Evolutionary conservation across 352 stramenopile genomes (phyloP), one percentile per base, ranked within the genome.

Genomic region (Phytopythium sindhum): DNA sequence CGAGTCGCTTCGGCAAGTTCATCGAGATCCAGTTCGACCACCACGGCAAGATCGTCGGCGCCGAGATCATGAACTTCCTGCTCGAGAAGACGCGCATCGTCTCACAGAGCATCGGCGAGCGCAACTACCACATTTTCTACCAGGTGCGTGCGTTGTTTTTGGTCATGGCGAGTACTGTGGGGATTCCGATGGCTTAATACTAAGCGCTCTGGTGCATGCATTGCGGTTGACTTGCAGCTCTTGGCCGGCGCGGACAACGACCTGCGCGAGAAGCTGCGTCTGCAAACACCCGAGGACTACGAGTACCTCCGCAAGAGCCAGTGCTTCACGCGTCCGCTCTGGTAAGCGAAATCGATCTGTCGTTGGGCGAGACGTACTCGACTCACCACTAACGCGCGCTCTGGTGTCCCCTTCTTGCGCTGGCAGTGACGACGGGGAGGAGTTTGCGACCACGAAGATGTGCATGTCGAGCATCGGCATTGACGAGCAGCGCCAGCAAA

Each of bases 121-220:
- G 96, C 26, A 99, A 98, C 73, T 99, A 98, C 77, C 96, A 99
- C 70, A 96, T 99, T 50, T 99, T 99, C 76, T 98, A 98, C 68
- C 95, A 99, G 76, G 68, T 98, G 50, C 60, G 62, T 63, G 31
- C 61, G 65, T 58, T 69, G 65, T 35, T 44, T 61, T 47, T 28
- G 4, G 55, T 57, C 29, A 37, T 33, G 28, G 45, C 33, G n/a
- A 41, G 56, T 65, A 42, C 10, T 65, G 55, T 45, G 60, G 57
- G 21, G 44, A 19, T 53, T 8, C 23, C 4, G 11, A 37, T 23
- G n/a, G 64, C 42, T 23, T 47, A 57, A 15, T 52, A 51, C 56
- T 33, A 57, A 53, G 57, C 64, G 24, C 24, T 55, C 15, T 14
- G 10, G 10, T 11, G 33, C 33, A 39, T 39, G 33, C 33, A 39